Base-by-base conservation (phyloP, 768 basidiomycete species). In the Gloeostereum incarnatum region DNA sequence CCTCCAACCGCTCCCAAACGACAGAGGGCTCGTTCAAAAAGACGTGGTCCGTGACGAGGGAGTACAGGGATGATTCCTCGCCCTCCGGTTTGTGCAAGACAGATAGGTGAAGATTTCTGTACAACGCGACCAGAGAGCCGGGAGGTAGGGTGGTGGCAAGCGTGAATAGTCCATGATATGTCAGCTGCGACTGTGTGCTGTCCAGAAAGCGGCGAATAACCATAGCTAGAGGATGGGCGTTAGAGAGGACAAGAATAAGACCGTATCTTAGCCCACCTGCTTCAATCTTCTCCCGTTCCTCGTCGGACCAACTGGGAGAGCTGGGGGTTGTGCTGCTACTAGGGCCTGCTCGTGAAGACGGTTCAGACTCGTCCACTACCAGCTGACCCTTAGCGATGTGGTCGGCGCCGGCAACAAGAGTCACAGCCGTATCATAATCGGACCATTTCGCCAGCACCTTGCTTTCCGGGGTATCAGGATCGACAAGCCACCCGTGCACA, bases 1-100 rank as follows among this genome's bases (percentile, higher is more conserved):
- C 92, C 48, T 86, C 87, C 20, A 96, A 61, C 14, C 81, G 75
- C 58, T 96, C 92, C 92, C 92, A 96, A 3, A 92, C 82, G 18
- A 94, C 75, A 13, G 75, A 75, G 0, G 78, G 65, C 53, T 94
- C 91, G 40, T 74, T 56, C 2, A 80, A 59, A 55, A 96, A 91
- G 13, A 79, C 75, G 27, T 85, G 69, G 55, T 96, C 92, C 0
- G 92, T 92, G 9, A 82, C 88, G 44, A 96, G 79, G 1, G 77
- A 75, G 55, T 88, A 93, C 5, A 96, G 63, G 4, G 75, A 69
- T 0, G 69, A 36, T 30, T 64, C 59, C 9, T 54, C 45, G n/a
- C 45, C 46, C 18, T 44, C 39, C 36, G 68, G 53, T 42, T 82
- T 87, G 65, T 90, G 85, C 2, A 96, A 65, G 6, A 94, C 91